Base-by-base conservation (phyloP, 2,329 filamentous ascomycete species). In the Tolypocladium endophyticum region DNA sequence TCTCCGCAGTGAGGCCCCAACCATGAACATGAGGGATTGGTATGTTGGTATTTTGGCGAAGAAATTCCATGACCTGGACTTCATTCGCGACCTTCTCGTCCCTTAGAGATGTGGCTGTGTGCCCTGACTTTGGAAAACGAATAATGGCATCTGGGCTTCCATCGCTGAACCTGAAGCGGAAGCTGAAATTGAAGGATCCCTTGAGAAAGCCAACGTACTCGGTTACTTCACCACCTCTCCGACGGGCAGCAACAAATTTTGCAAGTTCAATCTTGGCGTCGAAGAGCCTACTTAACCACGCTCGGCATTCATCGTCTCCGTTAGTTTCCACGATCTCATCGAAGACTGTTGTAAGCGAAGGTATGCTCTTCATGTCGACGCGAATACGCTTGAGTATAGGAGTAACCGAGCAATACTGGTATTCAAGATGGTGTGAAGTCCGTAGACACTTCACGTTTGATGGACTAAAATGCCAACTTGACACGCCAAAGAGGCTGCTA, bases 41-140 rank as follows among this genome's bases (percentile, higher is more conserved):
- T n/a, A 74, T 71, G 2, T 61, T 69, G 38, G 69, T 73, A 7
- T 69, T 61, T 55, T 70, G 53, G 52, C 62, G 47, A 25, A 74
- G 64, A 41, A 61, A 68, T 47, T 70, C 60, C 62, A 73, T 67
- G 57, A 63, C 58, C 28, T 57, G 56, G 47, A 67, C 67, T 47
- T 71, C 67, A 53, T 71, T 72, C 25, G 54, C 50, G 43, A 74
- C 66, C 56, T 74, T 76, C 56, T 74, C 71, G 53, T 70, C 67
- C 41, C 66, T 56, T 20, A 63, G 58, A 11, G 58, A 20, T 16
- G 62, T 60, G 45, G 61, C 57, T 28, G 61, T 69, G 41, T 65
- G 62, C 5, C 68, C 68, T 2, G 66, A 66, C 56, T 65, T 61
- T 11, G 65, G 65, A 39, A 69, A 71, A 1, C 66, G 67, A 41